Evolutionary conservation across 495 filamentous ascomycete species (phyloP), one percentile per base, ranked within the genome.

Genomic region (Thermothielavioides terrestris): DNA sequence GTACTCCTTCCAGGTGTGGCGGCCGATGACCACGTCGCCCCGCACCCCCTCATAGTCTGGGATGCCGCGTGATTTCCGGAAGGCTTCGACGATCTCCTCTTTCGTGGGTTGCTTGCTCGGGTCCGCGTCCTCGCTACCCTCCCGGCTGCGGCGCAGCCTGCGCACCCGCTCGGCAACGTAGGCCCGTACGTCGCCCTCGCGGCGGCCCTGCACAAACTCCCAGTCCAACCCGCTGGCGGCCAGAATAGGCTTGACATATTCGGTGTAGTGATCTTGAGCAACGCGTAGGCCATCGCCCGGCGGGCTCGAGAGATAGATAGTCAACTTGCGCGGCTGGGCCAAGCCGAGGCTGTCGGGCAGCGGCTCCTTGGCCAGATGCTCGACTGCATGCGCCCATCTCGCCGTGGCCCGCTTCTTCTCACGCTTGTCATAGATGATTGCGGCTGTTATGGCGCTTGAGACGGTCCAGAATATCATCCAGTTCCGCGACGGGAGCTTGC

Each of bases 1-100:
- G 66, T 96, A 99, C 68, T 99, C 92, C 68, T 96, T 97, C 92
- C 92, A 99, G 8, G 90, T 85, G 61, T 96, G 83, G 50, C 92
- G 75, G 6, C 94, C 92, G 53, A 99, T 80, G 4, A 97, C 80
- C 40, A 99, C 72, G 63, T 95, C 90, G 21, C 90, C 89, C 51
- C 76, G 73, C 2, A 84, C 71, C 10, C 87, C 89, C 2, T 82
- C 75, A 61, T 80, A 89, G 20, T 89, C 81, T 15, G 60, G 66
- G 10, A 90, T 78, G 20, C 82, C 83, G 18, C 76, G 76, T 43
- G 61, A 76, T 61, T 69, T 69, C 55, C 85, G 76, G 49, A 75
- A 68, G 18, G 75, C 70, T 47, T 77, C 66, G 10, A 84, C 63
- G 21, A 77, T 57, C 30, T 83, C 78, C 30, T 86, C 81, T 31